Percentiles rank a stretch among this genome's conserved stretches.
Evolutionary conservation across 2,329 filamentous ascomycete species (phyloP).

Genomic region (Scytalidium sp.): DNA sequence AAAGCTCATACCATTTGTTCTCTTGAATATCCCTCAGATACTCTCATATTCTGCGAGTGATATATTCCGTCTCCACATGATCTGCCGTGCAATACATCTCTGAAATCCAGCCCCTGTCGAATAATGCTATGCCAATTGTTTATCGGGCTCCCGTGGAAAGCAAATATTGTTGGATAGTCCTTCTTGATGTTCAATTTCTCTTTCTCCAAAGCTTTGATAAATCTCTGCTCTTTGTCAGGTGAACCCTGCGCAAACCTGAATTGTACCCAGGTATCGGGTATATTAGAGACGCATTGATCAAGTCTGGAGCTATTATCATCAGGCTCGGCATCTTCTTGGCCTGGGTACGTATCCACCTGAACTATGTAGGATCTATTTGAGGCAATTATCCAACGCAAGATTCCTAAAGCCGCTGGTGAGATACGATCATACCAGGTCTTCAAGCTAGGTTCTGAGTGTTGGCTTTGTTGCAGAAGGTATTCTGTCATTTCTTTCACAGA

Average conservation of each 20-base stretch:
- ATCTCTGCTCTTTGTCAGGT: conserved; percentile 79
- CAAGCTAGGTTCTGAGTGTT: conserved; percentile 25
- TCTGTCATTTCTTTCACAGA: conserved; percentile 54
- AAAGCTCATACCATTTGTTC: conserved; percentile 11
- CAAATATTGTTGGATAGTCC: conserved; percentile 69
- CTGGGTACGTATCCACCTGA: conserved; percentile 55
- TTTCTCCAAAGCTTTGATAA: conserved; percentile 58
- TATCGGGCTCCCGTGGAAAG: conserved; percentile 79
- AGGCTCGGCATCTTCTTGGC: conserved; percentile 19
- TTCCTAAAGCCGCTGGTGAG: conserved; percentile 59
- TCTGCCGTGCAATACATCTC: conserved; percentile 60
- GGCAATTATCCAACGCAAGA: conserved; percentile 85
- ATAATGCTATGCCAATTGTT: conserved; percentile 90
- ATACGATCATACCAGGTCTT: conserved; percentile 57
- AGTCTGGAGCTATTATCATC: conserved; percentile 17
- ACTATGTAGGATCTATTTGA: conserved; percentile 87
- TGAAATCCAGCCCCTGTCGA: conserved; percentile 75
- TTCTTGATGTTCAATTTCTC: conserved; percentile 31
- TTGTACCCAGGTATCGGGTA: conserved; percentile 64
- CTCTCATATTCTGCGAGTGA: conserved; percentile 59
- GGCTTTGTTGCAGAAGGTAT: conserved; percentile 36
- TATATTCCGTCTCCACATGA: conserved; percentile 80
- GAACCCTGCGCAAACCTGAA: conserved; percentile 87
- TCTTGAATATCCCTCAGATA: conserved; percentile 39
- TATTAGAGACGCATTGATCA: conserved; percentile 50